These are phyloP conservation scores for Cercospora brassicicola DNA, from an alignment of 2,329 filamentous ascomycete species.

Conservation along the genomic window DNA sequence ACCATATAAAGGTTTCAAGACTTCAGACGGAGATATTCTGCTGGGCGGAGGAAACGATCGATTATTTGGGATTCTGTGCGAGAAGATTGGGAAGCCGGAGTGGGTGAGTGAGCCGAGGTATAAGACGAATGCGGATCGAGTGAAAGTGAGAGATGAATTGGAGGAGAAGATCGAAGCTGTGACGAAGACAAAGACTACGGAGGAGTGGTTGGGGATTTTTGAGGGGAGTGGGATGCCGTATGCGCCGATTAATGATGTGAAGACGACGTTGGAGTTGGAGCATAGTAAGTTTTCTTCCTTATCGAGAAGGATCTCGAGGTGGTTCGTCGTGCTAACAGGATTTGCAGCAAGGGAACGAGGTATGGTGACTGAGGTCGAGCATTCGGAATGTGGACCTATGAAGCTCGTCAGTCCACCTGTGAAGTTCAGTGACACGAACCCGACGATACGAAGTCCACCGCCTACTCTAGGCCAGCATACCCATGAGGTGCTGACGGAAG, in stretches of 20 bases:
- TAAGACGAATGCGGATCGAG: conserved; percentile 59
- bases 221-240: conserved; percentile 94
- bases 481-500: conserved; percentile 66
- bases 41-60: conserved; percentile 65
- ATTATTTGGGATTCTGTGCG: conserved; percentile 61
- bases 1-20: conserved; percentile 81
- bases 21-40: conserved; percentile 62
- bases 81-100: conserved; percentile 58
- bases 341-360: conserved; percentile 64
- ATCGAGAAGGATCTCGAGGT: too few species aligned
- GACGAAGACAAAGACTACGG: conserved; percentile 74
- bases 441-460: conserved; percentile 73
- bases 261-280: conserved; percentile 76
- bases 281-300: conserved; percentile 61
- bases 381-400: conserved; percentile 77
- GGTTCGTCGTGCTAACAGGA: neutral
- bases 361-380: conserved; percentile 88
- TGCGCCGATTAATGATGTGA: conserved; percentile 90
- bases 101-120: conserved; percentile 60
- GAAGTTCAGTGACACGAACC: conserved; percentile 83
- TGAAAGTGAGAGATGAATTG: conserved; percentile 70
- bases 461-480: conserved; percentile 88
- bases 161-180: conserved; percentile 76
- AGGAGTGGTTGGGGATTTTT: conserved; percentile 82
- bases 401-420: conserved; percentile 92